Conservation (phyloP, 805 yeast genomes). For the Kazachstania taianensis region DNA sequence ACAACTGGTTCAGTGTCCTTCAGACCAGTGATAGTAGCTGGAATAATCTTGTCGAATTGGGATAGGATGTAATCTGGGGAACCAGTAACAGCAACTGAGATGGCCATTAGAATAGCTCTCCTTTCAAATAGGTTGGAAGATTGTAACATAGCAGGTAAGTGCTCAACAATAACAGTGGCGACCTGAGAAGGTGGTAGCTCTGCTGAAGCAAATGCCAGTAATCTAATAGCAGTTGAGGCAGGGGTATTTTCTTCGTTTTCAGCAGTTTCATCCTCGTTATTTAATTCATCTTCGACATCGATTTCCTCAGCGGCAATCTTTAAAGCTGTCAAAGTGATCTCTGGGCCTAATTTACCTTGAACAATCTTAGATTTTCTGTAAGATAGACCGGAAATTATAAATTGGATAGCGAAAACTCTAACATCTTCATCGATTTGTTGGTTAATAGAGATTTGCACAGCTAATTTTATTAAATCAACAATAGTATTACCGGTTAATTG, state of each 20-base stretch:
- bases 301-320: slow-evolving; percentile 75
- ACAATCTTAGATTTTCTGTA: slow-evolving; percentile 74
- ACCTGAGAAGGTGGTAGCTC: slow-evolving; percentile 92
- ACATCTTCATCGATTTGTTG: slow-evolving; percentile 63
- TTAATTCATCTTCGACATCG: slow-evolving; percentile 64
- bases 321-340: slow-evolving; percentile 61
- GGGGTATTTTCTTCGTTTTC: slow-evolving; percentile 90
- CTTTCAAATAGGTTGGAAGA: slow-evolving; percentile 66
- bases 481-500: slow-evolving; percentile 70
- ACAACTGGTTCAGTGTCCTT: slow-evolving; percentile 68
- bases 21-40: slow-evolving; percentile 64
- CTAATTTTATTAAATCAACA: slow-evolving; percentile 55
- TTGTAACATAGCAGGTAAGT: slow-evolving; percentile 45
- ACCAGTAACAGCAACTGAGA: slow-evolving; percentile 80
- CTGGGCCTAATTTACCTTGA: slow-evolving; percentile 75
- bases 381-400: slow-evolving; percentile 66
- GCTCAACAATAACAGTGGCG: slow-evolving; percentile 65
- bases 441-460: slow-evolving; percentile 67
- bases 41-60: slow-evolving; percentile 64
- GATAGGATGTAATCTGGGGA: slow-evolving; percentile 86
- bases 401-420: slow-evolving; percentile 75
- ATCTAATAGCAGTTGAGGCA: slow-evolving; percentile 63
- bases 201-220: slow-evolving; percentile 66
- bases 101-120: slow-evolving; percentile 75
- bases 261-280: slow-evolving; percentile 77